Conservation (phyloP, 2,329 filamentous ascomycete species). For the Fusarium coicis region DNA sequence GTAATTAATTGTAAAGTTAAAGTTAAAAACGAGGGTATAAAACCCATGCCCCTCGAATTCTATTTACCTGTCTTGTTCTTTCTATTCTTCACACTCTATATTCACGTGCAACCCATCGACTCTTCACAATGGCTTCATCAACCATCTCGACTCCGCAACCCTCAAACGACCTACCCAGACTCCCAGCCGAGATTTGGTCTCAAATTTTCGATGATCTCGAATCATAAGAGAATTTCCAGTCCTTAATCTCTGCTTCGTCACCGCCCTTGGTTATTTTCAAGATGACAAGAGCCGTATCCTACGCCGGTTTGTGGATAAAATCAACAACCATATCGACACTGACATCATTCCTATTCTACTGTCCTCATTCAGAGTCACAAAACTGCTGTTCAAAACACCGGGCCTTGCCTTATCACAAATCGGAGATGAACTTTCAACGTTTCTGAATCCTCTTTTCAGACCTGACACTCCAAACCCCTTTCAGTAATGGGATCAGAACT, state of each 20-base stretch:
- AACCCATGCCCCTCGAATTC: not conserved
- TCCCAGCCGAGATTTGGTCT: not conserved
- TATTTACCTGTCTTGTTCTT: not conserved
- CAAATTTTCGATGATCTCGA: not conserved
- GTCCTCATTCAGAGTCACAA: not conserved
- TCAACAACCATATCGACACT: no score
- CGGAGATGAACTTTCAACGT: not conserved
- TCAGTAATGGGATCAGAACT: not conserved
- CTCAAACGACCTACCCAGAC: not conserved
- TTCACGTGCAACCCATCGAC: accelerated
- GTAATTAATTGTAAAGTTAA: not conserved
- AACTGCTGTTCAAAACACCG: not conserved
- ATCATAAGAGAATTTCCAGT: not conserved
- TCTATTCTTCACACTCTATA: no score
- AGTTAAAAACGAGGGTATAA: not conserved
- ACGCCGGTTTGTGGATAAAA: not conserved
- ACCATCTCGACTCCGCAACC: not conserved
- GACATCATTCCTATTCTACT: not conserved
- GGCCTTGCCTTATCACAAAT: not conserved
- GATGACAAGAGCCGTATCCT: not conserved
- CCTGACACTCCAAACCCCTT: not conserved
- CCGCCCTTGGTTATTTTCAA: not conserved
- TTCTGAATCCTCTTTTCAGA: not conserved
- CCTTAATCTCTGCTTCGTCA: not conserved
- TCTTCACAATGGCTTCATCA: not conserved